These are phyloP conservation scores for Chlamydomonas sp. DNA, from an alignment of 139 green algal genomes.

Conservation along the genomic window DNA sequence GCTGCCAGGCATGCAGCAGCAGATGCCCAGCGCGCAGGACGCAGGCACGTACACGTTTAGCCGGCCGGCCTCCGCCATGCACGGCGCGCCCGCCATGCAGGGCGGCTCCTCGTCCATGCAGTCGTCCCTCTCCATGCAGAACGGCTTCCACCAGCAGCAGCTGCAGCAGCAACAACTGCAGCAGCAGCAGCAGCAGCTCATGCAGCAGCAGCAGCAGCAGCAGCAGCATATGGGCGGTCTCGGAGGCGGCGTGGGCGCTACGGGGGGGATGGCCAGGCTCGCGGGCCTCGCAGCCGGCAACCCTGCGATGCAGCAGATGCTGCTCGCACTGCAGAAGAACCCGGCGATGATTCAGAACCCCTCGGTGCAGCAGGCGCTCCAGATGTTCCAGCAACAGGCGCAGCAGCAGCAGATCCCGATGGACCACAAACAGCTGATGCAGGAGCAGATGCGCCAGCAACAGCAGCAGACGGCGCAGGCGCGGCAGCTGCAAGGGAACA, in stretches of 20 bases:
- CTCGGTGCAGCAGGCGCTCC: neutral
- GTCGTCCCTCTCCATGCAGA: neutral
- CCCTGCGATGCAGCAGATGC: neutral
- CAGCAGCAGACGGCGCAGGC: slow-evolving; percentile 10
- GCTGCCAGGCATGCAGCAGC: neutral
- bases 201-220: neutral
- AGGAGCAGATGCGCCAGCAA: slow-evolving; percentile 8
- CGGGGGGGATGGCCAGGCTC: neutral
- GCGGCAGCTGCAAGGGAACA: neutral
- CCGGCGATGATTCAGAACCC: neutral
- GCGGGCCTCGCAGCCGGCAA: neutral
- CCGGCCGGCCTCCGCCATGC: neutral
- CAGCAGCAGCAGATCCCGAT: slow-evolving; percentile 12
- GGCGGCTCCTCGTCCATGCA: neutral
- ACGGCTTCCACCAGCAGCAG: neutral
- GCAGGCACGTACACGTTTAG: neutral
- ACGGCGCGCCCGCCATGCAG: neutral
- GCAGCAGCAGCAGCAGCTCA: neutral
- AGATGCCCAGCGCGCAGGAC: neutral
- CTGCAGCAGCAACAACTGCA: neutral
- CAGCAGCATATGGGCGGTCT: neutral
- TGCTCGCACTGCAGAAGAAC: neutral
- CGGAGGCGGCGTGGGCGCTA: neutral
- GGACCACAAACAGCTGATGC: neutral
- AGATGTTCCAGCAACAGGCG: neutral